These are phyloP conservation scores for Sequoia sempervirens DNA, from an alignment of 75 land plant genomes.

Conservation along the genomic window DNA sequence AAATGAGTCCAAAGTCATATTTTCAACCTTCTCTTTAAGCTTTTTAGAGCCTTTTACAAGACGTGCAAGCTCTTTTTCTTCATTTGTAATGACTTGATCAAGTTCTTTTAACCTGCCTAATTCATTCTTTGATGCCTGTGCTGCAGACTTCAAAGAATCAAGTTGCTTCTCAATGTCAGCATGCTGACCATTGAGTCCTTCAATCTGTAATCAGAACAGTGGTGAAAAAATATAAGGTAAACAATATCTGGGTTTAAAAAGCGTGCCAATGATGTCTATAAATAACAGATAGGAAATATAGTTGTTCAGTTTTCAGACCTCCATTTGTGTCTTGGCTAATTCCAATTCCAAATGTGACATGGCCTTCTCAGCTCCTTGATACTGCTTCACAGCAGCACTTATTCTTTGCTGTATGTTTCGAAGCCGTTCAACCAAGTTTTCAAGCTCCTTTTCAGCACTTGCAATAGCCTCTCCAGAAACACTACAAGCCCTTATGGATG, in stretches of 20 bases:
- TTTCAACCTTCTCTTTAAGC: conserved; percentile 61
- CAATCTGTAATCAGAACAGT: conserved; percentile 42
- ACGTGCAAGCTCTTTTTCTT: conserved; percentile 52
- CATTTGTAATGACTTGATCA: conserved; percentile 40
- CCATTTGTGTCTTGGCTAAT: conserved; percentile 69
- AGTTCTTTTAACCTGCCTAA: conserved; percentile 58
- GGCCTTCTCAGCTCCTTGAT: conserved; percentile 62
- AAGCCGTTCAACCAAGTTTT: conserved; percentile 40
- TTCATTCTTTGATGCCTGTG: conserved; percentile 63
- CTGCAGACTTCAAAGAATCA: conserved; percentile 56
- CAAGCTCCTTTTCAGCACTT: conserved; percentile 65
- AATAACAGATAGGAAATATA: neutral
- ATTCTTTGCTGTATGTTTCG: conserved; percentile 47
- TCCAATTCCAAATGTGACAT: conserved; percentile 56
- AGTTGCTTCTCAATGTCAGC: conserved; percentile 62
- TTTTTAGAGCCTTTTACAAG: conserved; percentile 53
- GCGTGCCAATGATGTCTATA: neutral
- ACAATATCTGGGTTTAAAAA: neutral
- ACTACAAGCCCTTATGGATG: conserved; percentile 62
- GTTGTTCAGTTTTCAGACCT: conserved; percentile 39
- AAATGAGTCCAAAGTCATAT: neutral
- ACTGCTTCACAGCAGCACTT: conserved; percentile 39
- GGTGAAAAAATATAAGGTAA: neutral
- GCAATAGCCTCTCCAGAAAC: conserved; percentile 74
- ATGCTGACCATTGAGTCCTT: conserved; percentile 57